Evolutionary conservation across 2,329 filamentous ascomycete species (phyloP).

Genomic region (Fusarium redolens): DNA sequence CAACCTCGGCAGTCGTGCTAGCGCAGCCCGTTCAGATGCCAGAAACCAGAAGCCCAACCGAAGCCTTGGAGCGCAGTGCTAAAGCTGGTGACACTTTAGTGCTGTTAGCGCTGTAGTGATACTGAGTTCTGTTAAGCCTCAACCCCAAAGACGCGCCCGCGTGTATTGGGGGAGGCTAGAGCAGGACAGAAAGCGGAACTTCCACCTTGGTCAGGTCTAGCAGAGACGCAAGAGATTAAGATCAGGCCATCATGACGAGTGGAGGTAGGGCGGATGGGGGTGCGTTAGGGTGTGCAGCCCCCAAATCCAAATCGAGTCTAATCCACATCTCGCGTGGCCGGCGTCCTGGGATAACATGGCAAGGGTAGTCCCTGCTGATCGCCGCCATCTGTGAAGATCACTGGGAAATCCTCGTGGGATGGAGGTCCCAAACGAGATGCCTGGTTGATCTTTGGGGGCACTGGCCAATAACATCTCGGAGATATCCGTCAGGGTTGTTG

Average conservation of each 20-base stretch:
- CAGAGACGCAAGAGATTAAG: conserved; percentile 43
- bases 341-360: conserved; percentile 36
- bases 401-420: conserved; percentile 44
- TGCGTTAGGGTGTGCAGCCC: conserved; percentile 5
- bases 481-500: conserved; percentile 37
- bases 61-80: conserved; percentile 22
- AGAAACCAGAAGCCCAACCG: conserved; percentile 33
- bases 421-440: conserved; percentile 28
- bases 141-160: conserved; percentile 28
- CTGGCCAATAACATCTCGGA: conserved; percentile 33
- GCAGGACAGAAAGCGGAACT: conserved; percentile 31
- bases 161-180: conserved; percentile 18
- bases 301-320: conserved; percentile 45
- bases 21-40: conserved; percentile 27
- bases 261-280: conserved; percentile 23
- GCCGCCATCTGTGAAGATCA: conserved; percentile 46
- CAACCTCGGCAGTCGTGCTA: conserved; percentile 30
- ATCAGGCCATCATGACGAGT: conserved; percentile 46
- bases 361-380: conserved; percentile 46
- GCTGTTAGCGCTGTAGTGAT: conserved; percentile 7
- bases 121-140: conserved; percentile 22
- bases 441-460: conserved; percentile 33
- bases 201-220: conserved; percentile 32
- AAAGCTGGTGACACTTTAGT: conserved; percentile 6
- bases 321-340: conserved; percentile 48